These are phyloP conservation scores for Brassica juncea DNA, from an alignment of 345 rosid genomes.

Conservation along the genomic window DNA sequence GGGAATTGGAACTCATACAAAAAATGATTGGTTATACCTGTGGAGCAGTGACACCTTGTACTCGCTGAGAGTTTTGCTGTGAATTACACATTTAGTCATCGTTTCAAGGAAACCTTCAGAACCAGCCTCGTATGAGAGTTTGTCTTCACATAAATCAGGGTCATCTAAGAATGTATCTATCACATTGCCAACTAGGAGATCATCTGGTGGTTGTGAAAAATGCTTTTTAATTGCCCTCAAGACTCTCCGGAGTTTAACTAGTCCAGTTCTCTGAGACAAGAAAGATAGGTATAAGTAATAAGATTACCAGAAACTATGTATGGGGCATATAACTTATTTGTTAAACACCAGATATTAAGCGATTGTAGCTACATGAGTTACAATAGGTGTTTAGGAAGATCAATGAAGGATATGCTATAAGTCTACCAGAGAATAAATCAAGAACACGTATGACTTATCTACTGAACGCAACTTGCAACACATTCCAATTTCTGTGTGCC, in stretches of 20 bases:
- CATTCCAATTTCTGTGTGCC: constrained; percentile 5
- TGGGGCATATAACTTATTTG: neutral
- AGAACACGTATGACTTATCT: neutral
- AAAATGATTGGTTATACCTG: constrained; percentile 49
- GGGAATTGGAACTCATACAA: constrained; percentile 6
- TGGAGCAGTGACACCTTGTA: constrained; percentile 54
- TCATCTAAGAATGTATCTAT: constrained; percentile 88
- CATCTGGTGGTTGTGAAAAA: constrained; percentile 91
- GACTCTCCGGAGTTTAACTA: constrained; percentile 94
- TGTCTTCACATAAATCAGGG: constrained; percentile 80
- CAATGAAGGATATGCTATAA: constrained; percentile 15
- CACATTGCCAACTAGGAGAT: constrained; percentile 69
- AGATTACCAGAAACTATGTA: constrained; percentile 18
- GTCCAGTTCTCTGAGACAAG: constrained; percentile 78
- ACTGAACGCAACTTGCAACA: constrained; percentile 16
- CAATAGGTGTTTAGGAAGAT: constrained; percentile 17
- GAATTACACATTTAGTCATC: constrained; percentile 62
- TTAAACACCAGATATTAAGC: constrained; percentile 2
- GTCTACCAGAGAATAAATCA: constrained; percentile 18
- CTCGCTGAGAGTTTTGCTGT: constrained; percentile 58
- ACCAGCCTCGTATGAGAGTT: constrained; percentile 83
- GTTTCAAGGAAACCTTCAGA: constrained; percentile 78
- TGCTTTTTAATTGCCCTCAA: constrained; percentile 93
- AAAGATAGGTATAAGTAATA: constrained; percentile 12
- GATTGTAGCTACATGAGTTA: constrained; percentile 14